Evolutionary conservation across 2,329 filamentous ascomycete genomes (phyloP).

Genomic region (Colletotrichum somersetense): DNA sequence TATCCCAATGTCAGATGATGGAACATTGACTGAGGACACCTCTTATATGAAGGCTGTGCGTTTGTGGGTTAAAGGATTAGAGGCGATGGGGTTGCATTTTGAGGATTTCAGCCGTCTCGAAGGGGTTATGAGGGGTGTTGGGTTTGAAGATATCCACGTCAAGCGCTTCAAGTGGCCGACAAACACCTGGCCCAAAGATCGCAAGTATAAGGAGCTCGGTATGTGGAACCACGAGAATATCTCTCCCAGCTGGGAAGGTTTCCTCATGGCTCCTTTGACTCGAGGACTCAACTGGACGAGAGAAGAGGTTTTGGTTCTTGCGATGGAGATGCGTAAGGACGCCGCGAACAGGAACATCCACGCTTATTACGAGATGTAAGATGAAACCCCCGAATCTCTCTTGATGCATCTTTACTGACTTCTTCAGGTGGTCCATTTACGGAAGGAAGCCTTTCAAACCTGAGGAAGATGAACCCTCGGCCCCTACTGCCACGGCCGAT

Average conservation of each 20-base stretch:
- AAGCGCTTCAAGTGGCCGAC: conserved; percentile 48
- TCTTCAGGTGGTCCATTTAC: conserved; percentile 37
- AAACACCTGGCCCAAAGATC: conserved; percentile 49
- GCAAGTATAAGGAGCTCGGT: conserved; percentile 48
- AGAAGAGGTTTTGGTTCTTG: conserved; percentile 51
- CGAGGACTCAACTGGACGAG: conserved; percentile 51
- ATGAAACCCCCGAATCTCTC: neutral
- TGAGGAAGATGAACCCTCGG: neutral
- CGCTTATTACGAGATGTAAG: conserved; percentile 55
- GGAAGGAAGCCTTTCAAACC: conserved; percentile 41
- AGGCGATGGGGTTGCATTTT: neutral
- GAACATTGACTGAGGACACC: neutral
- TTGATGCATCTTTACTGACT: neutral
- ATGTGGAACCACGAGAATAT: conserved; percentile 42
- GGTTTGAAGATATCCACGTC: conserved; percentile 50
- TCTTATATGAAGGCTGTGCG: neutral
- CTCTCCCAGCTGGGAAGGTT: conserved; percentile 45
- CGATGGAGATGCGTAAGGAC: conserved; percentile 49
- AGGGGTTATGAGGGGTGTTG: conserved; percentile 39
- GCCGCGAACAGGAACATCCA: conserved; percentile 52
- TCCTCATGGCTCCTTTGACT: conserved; percentile 55
- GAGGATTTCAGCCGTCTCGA: neutral
- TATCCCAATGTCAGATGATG: neutral
- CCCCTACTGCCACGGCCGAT: neutral
- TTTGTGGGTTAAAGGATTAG: neutral